Conservation (phyloP, 352 stramenopile species). For the Globisporangium perplexum region DNA sequence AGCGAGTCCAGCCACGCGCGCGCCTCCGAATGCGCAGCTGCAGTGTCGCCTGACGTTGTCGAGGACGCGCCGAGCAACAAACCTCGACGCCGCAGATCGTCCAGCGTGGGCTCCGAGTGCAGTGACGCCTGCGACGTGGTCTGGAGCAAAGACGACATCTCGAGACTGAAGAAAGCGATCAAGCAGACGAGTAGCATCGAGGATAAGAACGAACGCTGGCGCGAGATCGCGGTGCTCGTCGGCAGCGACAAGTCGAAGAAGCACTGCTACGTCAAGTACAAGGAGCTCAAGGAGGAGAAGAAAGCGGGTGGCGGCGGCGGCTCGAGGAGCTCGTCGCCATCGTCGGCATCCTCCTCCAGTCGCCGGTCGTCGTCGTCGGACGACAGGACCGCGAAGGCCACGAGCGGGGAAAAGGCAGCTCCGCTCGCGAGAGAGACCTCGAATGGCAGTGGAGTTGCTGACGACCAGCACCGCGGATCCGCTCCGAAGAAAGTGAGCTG, state of each 20-base stretch:
- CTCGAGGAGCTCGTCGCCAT: constrained; percentile 14
- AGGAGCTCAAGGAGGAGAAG: constrained; percentile 69
- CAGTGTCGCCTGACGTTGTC: background rate
- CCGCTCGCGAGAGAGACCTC: constrained; percentile 12
- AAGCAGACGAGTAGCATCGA: constrained; percentile 53
- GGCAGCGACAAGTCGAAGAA: constrained; percentile 68
- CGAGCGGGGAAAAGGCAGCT: background rate
- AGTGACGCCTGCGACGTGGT: constrained; percentile 11
- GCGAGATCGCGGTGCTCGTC: constrained; percentile 51
- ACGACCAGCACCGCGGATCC: background rate
- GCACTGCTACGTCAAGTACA: constrained; percentile 84
- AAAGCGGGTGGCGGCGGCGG: constrained; percentile 1
- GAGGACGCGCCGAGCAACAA: background rate
- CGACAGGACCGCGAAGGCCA: constrained; percentile 2
- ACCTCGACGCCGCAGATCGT: constrained; percentile 11
- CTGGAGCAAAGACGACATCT: constrained; percentile 59
- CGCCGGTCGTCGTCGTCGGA: constrained; percentile 12
- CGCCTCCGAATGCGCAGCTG: background rate
- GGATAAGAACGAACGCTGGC: constrained; percentile 75
- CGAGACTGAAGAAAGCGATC: constrained; percentile 59
- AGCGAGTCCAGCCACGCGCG: background rate
- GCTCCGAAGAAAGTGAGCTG: background rate
- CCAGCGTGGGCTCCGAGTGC: constrained; percentile 16
- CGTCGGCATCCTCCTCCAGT: constrained; percentile 11
- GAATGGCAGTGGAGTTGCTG: constrained; percentile 23